phyloP scores from a whole-genome alignment of 805 yeast species.

The Monosporozyma yasuniensis region DNA sequence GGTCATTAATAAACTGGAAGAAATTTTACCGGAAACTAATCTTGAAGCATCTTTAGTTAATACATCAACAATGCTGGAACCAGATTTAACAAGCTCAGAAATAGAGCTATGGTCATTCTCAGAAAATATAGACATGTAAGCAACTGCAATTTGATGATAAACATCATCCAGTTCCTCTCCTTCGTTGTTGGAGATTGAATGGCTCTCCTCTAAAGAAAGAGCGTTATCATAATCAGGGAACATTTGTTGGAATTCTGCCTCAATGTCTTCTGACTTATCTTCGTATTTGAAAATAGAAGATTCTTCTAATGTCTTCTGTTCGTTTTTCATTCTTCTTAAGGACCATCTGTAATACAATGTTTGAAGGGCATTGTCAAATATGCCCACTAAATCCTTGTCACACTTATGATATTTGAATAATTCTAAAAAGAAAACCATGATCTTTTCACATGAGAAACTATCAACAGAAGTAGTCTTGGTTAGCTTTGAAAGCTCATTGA shows the following conservation, averaged over 20 bases:
- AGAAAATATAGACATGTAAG: conserved; percentile 39
- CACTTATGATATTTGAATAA: conserved; percentile 32
- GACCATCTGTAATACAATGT: conserved; percentile 76
- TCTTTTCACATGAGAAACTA: conserved; percentile 40
- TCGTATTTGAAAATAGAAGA: conserved; percentile 57
- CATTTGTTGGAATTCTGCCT: conserved; percentile 66
- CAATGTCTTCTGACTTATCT: conserved; percentile 58
- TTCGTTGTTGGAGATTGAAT: conserved; percentile 4
- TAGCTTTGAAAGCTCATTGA: conserved; percentile 29
- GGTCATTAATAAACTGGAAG: conserved; percentile 30
- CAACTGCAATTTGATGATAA: conserved; percentile 40
- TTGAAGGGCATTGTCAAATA: conserved; percentile 43
- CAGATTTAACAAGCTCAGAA: conserved; percentile 34
- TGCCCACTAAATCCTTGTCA: conserved; percentile 14
- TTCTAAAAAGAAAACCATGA: conserved; percentile 42
- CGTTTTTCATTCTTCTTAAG: conserved; percentile 54
- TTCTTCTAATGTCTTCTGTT: conserved; percentile 39
- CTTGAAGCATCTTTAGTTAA: conserved; percentile 19
- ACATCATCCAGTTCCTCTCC: conserved; percentile 34
- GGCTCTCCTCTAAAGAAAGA: conserved; percentile 18
- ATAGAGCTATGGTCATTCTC: conserved; percentile 9
- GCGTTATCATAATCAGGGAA: conserved; percentile 82
- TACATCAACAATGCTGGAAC: conserved; percentile 30
- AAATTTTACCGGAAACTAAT: conserved; percentile 17
- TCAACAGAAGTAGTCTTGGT: conserved; percentile 38